Conservation (phyloP, 352 stramenopile genomes). For the Pythium brachiatum region DNA sequence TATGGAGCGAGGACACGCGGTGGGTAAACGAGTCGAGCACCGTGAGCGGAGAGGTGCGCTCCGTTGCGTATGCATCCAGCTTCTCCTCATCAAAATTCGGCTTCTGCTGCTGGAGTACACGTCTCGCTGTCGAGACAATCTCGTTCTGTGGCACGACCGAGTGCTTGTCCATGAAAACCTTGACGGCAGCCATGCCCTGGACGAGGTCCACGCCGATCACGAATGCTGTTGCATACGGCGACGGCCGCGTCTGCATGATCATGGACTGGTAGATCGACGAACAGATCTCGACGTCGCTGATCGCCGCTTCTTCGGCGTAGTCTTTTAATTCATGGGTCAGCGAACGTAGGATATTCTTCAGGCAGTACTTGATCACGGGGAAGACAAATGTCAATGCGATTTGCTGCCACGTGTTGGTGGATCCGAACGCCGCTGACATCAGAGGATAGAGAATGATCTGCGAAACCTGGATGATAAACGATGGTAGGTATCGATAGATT, state of each 20-base stretch:
- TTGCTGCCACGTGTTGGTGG: not conserved
- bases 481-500: not conserved
- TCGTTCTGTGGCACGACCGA: not conserved
- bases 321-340: not conserved
- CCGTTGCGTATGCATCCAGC: not conserved
- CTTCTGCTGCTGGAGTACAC: not conserved
- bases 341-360: not conserved
- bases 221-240: conserved; percentile 1
- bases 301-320: conserved; percentile 7
- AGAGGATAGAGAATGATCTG: conserved; percentile 19
- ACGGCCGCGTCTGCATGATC: conserved; percentile 22
- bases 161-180: conserved; percentile 15
- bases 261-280: conserved; percentile 21
- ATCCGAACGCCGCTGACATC: not conserved
- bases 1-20: no score
- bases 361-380: conserved; percentile 11
- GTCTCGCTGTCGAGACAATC: not conserved
- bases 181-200: not conserved
- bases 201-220: conserved; percentile 21
- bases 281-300: conserved; percentile 18
- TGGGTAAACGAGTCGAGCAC: not conserved
- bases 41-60: not conserved
- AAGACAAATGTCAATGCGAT: conserved; percentile 1
- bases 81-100: not conserved
- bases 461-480: conserved; percentile 7